phyloP scores from a whole-genome alignment of 164 flowering plant genomes.

The Annona cherimola region DNA sequence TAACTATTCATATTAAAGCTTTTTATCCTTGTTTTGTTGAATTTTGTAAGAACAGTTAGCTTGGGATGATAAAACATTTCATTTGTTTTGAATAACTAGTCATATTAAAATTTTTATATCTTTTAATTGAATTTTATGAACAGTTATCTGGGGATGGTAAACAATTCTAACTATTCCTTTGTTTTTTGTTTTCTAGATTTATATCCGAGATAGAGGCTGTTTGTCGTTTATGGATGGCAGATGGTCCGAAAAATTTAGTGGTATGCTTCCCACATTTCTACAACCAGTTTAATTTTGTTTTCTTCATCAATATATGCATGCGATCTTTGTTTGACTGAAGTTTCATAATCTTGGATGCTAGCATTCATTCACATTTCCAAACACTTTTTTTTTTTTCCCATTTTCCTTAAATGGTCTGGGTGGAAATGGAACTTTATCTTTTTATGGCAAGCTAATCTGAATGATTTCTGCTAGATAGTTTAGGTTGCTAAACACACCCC shows the following conservation, averaged over 20 bases:
- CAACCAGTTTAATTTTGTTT: constrained; percentile 1
- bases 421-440: too few relatives aligned
- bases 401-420: too few relatives aligned
- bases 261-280: constrained; percentile 32
- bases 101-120: too few relatives aligned
- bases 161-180: neutral
- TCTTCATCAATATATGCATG: too few relatives aligned
- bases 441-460: too few relatives aligned
- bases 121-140: neutral
- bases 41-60: neutral
- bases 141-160: neutral
- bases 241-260: constrained; percentile 75
- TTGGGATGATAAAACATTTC: neutral
- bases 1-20: neutral
- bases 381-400: too few relatives aligned
- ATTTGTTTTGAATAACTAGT: neutral
- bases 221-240: constrained; percentile 75
- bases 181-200: constrained; percentile 46
- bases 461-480: too few relatives aligned
- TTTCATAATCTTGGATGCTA: too few relatives aligned
- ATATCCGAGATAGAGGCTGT: constrained; percentile 92
- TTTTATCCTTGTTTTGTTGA: too few relatives aligned
- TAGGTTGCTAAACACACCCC: too few relatives aligned
- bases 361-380: too few relatives aligned
- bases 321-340: too few relatives aligned